Base-by-base conservation (phyloP, 2,329 filamentous ascomycete genomes). In the Fusarium albidum region DNA sequence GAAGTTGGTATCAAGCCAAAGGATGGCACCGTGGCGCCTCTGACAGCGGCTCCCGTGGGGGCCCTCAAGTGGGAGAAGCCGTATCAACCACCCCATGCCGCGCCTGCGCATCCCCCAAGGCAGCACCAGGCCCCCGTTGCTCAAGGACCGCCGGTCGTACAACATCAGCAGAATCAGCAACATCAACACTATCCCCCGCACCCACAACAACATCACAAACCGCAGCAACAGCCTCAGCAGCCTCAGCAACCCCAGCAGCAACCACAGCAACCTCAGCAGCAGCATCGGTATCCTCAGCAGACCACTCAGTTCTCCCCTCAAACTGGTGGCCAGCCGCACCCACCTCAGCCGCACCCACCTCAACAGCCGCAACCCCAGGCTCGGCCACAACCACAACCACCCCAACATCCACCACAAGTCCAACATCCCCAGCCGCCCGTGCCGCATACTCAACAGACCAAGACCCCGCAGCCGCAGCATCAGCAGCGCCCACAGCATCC, bases 11-110 rank as follows among this genome's bases (percentile, higher is more conserved):
- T 61, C 46, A 75, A 70, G 49, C 58, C 65, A 9, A 71, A 70
- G 38, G 68, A 72, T 15, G 57, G 54, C 3, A 51, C 53, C n/a
- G 48, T 58, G 14, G 47, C 63, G 6, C 51, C 64, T n/a, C 67
- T 66, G 34, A 43, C 59, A 26, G 18, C 56, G 4, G 57, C 66
- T 7, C 64, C 67, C 27, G 59, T 59, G 31, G 63, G 64, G 17
- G 67, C 68, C 7, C 52, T 75, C 14, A 77, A 76, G 48, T 77
- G 75, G 75, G 75, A 77, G 59, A 75, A 73, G 59, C 73, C 75
- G 10, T 75, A 76, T 53, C 73, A 75, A 48, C 74, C 73, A 34
- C 68, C 68, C 3, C 66, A 67, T 10, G 21, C 65, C 15, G 48
- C 61, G 35, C 67, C 66, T 17, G 55, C 64, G 8, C 66, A 67